Conservation (phyloP, 306 rosid genomes). For the Quercus mongolica region DNA sequence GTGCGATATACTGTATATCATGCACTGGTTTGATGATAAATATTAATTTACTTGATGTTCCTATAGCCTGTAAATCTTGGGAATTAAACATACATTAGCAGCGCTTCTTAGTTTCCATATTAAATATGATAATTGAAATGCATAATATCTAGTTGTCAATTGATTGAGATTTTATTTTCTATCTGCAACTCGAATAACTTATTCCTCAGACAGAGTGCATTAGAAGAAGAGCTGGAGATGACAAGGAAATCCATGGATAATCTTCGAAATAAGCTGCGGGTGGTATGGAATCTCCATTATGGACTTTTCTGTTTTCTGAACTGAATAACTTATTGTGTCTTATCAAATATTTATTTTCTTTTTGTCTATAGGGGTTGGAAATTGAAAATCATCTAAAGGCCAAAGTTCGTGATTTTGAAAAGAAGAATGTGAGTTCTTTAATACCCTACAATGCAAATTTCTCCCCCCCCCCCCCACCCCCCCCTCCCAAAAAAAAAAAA, state of each 20-base stretch:
- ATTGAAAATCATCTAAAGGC: conserved; percentile 89
- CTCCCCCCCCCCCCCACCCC: accelerated
- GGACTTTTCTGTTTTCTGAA: not conserved
- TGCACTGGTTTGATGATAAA: not conserved
- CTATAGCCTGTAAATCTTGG: not conserved
- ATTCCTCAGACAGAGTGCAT: conserved; percentile 95
- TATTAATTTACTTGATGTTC: not conserved
- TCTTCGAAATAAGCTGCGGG: conserved; percentile 67
- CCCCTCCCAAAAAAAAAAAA: accelerated
- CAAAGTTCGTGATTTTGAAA: conserved; percentile 62
- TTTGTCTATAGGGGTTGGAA: conserved; percentile 79
- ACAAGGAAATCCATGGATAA: conserved; percentile 56
- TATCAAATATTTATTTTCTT: conserved; percentile 16
- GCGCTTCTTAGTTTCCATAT: not conserved
- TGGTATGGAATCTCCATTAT: conserved; percentile 54
- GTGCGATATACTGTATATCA: not conserved
- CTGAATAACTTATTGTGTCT: not conserved
- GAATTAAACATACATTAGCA: not conserved
- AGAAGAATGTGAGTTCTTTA: conserved; percentile 67
- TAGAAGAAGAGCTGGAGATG: conserved; percentile 78
- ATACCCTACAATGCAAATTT: not conserved
- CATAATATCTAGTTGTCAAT: not conserved
- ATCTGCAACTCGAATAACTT: conserved; percentile 62
- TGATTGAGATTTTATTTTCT: conserved; percentile 34
- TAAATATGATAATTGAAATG: not conserved